Evolutionary conservation across 163 green algal species (phyloP).

Genomic region (Smithsoniella earleae): DNA sequence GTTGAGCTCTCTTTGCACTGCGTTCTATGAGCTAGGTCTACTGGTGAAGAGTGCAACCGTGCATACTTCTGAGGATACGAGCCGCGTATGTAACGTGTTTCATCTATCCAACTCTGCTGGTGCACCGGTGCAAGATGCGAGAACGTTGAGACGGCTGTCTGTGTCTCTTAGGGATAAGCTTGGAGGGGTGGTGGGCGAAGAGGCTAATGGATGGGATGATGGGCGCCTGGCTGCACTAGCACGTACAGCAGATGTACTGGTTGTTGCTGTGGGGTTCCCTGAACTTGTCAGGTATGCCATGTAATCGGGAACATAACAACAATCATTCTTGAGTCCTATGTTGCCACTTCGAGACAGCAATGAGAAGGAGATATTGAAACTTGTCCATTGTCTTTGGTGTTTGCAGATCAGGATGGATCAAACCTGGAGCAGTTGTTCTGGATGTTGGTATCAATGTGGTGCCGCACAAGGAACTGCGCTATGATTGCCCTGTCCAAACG

Average conservation of each 20-base stretch:
- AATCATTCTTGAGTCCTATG: too few species aligned
- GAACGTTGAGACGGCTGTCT: neutral
- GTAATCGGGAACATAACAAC: too few species aligned
- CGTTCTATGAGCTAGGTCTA: neutral
- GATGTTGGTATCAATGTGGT: slow-evolving; percentile 84
- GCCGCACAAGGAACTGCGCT: slow-evolving; percentile 33
- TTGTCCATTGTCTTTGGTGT: too few species aligned
- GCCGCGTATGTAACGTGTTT: neutral
- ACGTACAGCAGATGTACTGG: slow-evolving; percentile 64
- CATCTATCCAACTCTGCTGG: neutral
- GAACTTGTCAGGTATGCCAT: slow-evolving; percentile 20
- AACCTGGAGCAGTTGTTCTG: slow-evolving; percentile 73
- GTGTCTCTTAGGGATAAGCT: neutral
- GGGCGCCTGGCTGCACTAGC: slow-evolving; percentile 39
- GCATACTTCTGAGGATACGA: neutral
- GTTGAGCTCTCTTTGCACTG: neutral
- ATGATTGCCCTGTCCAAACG: too few species aligned
- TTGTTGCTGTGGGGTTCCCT: slow-evolving; percentile 63
- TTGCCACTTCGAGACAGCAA: too few species aligned
- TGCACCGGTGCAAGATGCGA: neutral
- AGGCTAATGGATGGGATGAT: slow-evolving; percentile 14
- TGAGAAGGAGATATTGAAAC: too few species aligned
- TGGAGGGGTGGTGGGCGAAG: neutral
- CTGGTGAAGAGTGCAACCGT: neutral
- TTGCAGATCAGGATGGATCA: slow-evolving; percentile 59